phyloP scores from a whole-genome alignment of 139 green algal genomes.

The Chlamydomonas sp. region DNA sequence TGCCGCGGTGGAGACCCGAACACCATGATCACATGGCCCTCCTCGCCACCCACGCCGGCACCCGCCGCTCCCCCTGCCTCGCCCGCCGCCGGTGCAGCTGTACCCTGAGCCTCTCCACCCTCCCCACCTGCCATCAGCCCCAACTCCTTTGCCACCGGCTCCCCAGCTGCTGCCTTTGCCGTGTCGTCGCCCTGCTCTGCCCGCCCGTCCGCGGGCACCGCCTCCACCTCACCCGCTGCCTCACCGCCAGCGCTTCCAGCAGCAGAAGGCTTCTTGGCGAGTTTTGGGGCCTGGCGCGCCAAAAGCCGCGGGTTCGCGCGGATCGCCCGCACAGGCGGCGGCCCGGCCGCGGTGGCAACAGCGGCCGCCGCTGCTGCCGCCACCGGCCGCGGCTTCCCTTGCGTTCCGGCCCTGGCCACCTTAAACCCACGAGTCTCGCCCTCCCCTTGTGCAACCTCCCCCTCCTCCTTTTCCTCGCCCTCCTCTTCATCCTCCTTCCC shows the following conservation, averaged over 20 bases:
- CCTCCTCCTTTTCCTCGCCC: neutral
- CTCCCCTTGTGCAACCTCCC: neutral
- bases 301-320: no score
- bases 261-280: no score
- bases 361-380: no score
- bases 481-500: neutral
- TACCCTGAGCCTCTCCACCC: no score
- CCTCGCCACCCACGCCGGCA: neutral
- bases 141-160: neutral
- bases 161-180: neutral
- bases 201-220: neutral
- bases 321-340: no score
- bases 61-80: neutral
- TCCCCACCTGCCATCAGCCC: neutral
- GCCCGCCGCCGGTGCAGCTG: neutral
- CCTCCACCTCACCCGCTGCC: neutral
- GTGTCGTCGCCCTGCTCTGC: no score
- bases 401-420: neutral
- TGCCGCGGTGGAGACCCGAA: neutral
- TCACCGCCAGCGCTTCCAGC: neutral
- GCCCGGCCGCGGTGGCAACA: no score
- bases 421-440: no score
- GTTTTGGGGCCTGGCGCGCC: no score
- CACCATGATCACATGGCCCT: slow-evolving; percentile 16
- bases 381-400: neutral